Evolutionary conservation across 306 rosid genomes (phyloP).

Genomic region (Aeschynomene evenia): DNA sequence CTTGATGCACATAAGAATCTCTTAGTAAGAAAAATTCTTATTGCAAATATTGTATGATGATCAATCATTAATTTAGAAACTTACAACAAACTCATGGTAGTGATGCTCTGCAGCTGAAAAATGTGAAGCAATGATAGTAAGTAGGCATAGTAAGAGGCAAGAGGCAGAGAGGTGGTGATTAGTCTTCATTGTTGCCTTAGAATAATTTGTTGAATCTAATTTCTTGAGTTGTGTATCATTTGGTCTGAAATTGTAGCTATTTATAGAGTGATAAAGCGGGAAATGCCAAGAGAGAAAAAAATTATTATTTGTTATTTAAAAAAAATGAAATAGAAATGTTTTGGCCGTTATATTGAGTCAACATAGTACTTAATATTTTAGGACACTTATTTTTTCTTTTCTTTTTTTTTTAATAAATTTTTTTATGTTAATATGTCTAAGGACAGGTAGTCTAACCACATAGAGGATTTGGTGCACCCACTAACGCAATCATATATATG

Average conservation of each 20-base stretch:
- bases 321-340: neutral
- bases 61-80: slow-evolving; percentile 29
- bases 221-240: slow-evolving; percentile 28
- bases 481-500: slow-evolving; percentile 39
- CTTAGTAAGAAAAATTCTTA: too few species aligned
- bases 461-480: slow-evolving; percentile 88
- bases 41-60: neutral
- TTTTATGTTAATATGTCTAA: too few species aligned
- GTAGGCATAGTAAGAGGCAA: slow-evolving; percentile 41
- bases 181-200: slow-evolving; percentile 51
- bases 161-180: slow-evolving; percentile 25
- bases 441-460: slow-evolving; percentile 49
- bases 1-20: too few species aligned
- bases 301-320: neutral
- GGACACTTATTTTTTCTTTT: neutral
- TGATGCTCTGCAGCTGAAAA: slow-evolving; percentile 54
- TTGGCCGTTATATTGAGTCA: slow-evolving; percentile 48
- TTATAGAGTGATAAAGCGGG: slow-evolving; percentile 42
- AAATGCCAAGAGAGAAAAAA: slow-evolving; percentile 9
- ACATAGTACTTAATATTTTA: slow-evolving; percentile 26
- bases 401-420: neutral
- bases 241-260: slow-evolving; percentile 33
- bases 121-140: slow-evolving; percentile 42
- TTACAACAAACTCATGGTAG: slow-evolving; percentile 75
- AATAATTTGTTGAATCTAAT: slow-evolving; percentile 30